These are phyloP conservation scores for Gorgonomyces haynaldii DNA, from an alignment of 192 early-diverging fungal species.

Conservation along the genomic window DNA sequence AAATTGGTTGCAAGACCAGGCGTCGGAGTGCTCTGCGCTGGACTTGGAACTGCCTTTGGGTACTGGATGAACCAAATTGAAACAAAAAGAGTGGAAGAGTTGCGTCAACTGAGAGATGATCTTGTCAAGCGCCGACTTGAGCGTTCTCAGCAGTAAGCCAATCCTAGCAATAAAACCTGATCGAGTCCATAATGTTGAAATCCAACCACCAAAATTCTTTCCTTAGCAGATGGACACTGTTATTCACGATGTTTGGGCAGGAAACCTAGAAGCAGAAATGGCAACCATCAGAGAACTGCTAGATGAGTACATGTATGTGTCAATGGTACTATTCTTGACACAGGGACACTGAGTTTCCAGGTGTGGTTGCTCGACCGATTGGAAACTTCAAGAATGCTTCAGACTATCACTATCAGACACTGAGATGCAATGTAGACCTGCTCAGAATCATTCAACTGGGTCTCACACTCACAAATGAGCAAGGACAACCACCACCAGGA, in stretches of 20 bases:
- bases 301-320: conserved; percentile 83
- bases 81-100: background rate
- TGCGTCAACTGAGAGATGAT: background rate
- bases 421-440: conserved; percentile 95
- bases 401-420: conserved; percentile 96
- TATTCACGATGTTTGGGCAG: conserved; percentile 57
- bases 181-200: background rate
- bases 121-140: background rate
- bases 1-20: background rate
- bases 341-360: conserved; percentile 97
- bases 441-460: conserved; percentile 97
- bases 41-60: background rate
- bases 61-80: conserved; percentile 1
- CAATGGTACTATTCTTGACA: conserved; percentile 61
- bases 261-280: conserved; percentile 94
- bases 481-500: conserved; percentile 74
- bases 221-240: conserved; percentile 1
- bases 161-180: background rate
- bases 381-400: conserved; percentile 89
- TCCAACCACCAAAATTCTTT: background rate
- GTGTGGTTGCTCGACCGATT: conserved; percentile 96
- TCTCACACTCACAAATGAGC: conserved; percentile 80
- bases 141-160: background rate
- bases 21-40: background rate
- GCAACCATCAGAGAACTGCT: conserved; percentile 71